phyloP scores from a whole-genome alignment of 2,329 filamentous ascomycete genomes.

The Neopestalotiopsis clavispora region DNA sequence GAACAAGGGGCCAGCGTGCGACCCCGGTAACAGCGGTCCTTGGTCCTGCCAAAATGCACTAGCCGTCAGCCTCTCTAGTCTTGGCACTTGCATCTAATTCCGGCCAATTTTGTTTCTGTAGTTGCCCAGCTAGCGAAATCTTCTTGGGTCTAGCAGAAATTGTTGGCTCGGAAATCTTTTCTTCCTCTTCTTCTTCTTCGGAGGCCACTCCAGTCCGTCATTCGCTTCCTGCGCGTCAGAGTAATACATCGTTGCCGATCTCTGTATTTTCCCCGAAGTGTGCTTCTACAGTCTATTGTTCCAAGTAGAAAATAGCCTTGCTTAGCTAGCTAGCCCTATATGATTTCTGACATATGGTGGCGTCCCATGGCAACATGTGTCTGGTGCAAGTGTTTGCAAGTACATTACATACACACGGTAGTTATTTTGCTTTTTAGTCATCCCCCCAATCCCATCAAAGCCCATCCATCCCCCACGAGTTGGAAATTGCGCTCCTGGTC shows the following conservation, averaged over 20 bases:
- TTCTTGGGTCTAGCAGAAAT: conserved; percentile 1
- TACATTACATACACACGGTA: not conserved
- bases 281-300: not conserved
- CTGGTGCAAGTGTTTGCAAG: no score
- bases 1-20: not conserved
- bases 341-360: not conserved
- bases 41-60: not conserved
- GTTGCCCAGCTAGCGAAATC: not conserved
- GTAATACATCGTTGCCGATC: not conserved
- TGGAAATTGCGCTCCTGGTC: not conserved
- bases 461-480: not conserved
- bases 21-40: not conserved
- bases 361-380: not conserved
- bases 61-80: not conserved
- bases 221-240: not conserved
- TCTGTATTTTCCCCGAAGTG: not conserved
- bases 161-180: not conserved
- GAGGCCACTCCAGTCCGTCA: not conserved
- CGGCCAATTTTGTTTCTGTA: not conserved
- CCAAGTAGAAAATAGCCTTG: not conserved
- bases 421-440: not conserved
- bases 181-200: not conserved
- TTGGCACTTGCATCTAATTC: not conserved
- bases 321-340: not conserved
- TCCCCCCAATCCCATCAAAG: not conserved